Base-by-base conservation (phyloP, 164 flowering plant genomes). In the Piper betle region DNA sequence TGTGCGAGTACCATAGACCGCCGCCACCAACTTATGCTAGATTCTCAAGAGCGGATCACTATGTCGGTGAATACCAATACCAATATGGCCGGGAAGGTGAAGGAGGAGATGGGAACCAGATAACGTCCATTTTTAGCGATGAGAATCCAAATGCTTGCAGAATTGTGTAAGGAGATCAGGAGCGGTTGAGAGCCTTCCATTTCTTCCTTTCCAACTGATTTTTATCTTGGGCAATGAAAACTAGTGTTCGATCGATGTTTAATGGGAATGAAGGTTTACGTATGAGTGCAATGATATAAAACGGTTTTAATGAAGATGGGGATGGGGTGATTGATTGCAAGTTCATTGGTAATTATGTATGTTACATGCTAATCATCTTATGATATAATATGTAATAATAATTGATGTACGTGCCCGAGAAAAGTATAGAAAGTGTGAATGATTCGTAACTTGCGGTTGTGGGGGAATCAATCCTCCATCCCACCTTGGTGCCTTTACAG, bases 101-200 rank as follows among this genome's bases (percentile, higher is more conserved):
- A 67, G 65, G 59, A 20, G 69, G 78, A 42, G 73, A 77, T 70
- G 85, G 82, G 58, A 81, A 58, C 65, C 68, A 78, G 55, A 76
- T 87, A 59, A 78, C 80, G 55, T 81, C 98, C 6, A 78, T 87
- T 42, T 92, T 92, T 68, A 88, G 96, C 48, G 98, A 92, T 58
- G 98, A 92, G 69, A 85, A 92, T 73, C 98, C 98, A 55, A 87
- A 92, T 73, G 95, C 96, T 18, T 92, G 98, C 72, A 74, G 67
- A 63, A 80, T 88, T 65, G 74, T 78, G 17, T 55, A 37, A 15
- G 39, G 10, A 9, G 11, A 37, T 37, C 39, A 17, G 20, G 61
- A 10, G 20, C 1, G 18, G 20, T 17, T 54, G 7, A 42, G 46
- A 42, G 11, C 11, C 7, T 42, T 42, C 15, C 10, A 10, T 12